Conservation (phyloP, 441 rosid genomes). For the Brassica balearica region DNA sequence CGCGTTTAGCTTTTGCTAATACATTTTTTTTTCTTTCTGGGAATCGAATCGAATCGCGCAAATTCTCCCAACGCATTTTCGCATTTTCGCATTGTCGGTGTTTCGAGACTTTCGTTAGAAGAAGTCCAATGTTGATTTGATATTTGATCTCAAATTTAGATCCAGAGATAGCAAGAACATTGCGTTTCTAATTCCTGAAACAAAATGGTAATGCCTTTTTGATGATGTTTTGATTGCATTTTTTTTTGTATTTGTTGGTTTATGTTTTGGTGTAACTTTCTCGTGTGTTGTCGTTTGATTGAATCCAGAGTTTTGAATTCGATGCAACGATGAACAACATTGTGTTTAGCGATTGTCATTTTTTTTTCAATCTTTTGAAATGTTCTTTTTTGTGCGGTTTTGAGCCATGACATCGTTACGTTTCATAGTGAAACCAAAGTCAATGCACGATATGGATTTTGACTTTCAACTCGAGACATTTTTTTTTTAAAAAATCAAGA, state of each 20-base stretch:
- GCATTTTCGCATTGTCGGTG: not conserved
- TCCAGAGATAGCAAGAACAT: conserved; percentile 26
- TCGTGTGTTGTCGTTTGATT: conserved; percentile 14
- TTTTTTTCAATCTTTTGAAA: not conserved
- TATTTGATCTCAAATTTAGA: conserved; percentile 32
- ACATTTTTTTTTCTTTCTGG: not conserved
- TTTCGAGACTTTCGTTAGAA: conserved; percentile 10
- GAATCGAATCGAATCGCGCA: conserved; percentile 30
- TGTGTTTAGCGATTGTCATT: conserved; percentile 13
- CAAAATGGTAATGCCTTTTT: conserved; percentile 36
- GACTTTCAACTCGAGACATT: conserved; percentile 21
- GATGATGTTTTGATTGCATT: not conserved
- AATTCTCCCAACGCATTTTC: conserved; percentile 10
- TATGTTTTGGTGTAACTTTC: conserved; percentile 2
- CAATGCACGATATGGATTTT: conserved; percentile 16
- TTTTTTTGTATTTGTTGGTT: conserved; percentile 13
- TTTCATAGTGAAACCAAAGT: not conserved
- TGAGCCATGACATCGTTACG: conserved; percentile 5
- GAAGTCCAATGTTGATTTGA: conserved; percentile 41
- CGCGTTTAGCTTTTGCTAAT: conserved; percentile 27
- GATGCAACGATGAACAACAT: not conserved
- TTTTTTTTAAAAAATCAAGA: not conserved
- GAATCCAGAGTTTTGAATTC: conserved; percentile 15
- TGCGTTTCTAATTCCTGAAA: conserved; percentile 34
- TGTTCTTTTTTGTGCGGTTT: conserved; percentile 6